Evolutionary conservation across 371 early-diverging fungal species (phyloP).

Genomic region (Actinomortierella ambigua): DNA sequence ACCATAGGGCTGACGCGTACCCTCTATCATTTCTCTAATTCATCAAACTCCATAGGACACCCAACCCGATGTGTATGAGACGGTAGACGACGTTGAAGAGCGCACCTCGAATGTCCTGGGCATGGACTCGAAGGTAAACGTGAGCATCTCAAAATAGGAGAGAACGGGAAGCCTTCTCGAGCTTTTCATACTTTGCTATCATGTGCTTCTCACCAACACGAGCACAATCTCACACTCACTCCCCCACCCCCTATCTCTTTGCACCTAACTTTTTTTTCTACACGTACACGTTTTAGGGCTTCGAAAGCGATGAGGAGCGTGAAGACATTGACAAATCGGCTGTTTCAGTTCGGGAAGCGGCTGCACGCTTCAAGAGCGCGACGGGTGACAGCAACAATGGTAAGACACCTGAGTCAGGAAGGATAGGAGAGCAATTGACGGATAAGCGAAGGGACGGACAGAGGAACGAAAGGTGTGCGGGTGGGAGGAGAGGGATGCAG

Average conservation of each 20-base stretch:
- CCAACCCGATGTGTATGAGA: conserved; percentile 88
- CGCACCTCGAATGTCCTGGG: conserved; percentile 47
- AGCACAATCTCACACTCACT: background rate
- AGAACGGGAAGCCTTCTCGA: conserved; percentile 11
- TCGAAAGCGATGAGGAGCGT: conserved; percentile 61
- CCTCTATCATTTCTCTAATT: background rate
- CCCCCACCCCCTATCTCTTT: background rate
- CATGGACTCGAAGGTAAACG: conserved; percentile 63
- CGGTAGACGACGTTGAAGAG: conserved; percentile 65
- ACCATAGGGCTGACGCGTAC: background rate
- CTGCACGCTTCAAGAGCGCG: conserved; percentile 58
- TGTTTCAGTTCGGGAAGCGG: conserved; percentile 64
- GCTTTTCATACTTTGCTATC: conserved; percentile 5
- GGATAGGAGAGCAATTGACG: no score
- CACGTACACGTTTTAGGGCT: conserved; percentile 13
- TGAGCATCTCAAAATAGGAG: background rate
- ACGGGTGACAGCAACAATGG: no score
- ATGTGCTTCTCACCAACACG: background rate
- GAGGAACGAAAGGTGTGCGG: no score
- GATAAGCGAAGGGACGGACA: no score
- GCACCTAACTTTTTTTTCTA: background rate
- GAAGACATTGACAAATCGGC: conserved; percentile 61
- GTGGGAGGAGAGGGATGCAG: no score
- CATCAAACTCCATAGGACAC: conserved; percentile 56
- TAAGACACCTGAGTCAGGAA: no score